Percentiles rank a stretch among this genome's conserved stretches.
These are phyloP conservation scores for Silybum marianum DNA, from an alignment of 129 eudicot genomes.

Conservation along the genomic window DNA sequence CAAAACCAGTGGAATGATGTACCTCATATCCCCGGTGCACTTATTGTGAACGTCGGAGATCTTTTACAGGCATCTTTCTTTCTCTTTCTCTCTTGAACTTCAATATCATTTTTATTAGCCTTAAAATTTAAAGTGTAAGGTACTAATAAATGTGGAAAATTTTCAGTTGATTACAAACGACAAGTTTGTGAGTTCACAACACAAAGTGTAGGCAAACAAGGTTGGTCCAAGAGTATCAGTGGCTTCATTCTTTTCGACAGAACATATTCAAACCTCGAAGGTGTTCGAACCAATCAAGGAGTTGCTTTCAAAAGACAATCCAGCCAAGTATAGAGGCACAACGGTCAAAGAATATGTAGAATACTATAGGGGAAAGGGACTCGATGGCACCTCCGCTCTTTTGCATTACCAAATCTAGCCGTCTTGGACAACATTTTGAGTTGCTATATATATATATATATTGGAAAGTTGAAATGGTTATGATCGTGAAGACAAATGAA, in stretches of 20 bases:
- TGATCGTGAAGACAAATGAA: no score
- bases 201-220: conserved; percentile 41
- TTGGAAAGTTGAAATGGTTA: no score
- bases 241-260: conserved; percentile 51
- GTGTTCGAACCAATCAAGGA: conserved; percentile 55
- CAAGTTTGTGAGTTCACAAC: conserved; percentile 48
- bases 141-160: not conserved
- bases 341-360: conserved; percentile 30
- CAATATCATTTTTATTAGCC: not conserved
- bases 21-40: conserved; percentile 41
- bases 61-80: conserved; percentile 41
- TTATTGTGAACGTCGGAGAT: conserved; percentile 48
- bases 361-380: conserved; percentile 6
- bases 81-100: not conserved
- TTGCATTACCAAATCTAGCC: not conserved
- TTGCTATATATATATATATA: not conserved
- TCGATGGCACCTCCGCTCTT: not conserved
- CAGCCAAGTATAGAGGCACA: conserved; percentile 38
- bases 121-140: not conserved
- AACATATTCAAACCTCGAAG: conserved; percentile 21
- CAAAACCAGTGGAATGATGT: conserved; percentile 53
- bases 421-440: not conserved
- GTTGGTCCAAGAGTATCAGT: conserved; percentile 56
- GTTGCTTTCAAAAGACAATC: conserved; percentile 44
- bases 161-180: conserved; percentile 51